Evolutionary conservation across 2,329 filamentous ascomycete genomes (phyloP).

Genomic region (Chaetomium globosum): DNA sequence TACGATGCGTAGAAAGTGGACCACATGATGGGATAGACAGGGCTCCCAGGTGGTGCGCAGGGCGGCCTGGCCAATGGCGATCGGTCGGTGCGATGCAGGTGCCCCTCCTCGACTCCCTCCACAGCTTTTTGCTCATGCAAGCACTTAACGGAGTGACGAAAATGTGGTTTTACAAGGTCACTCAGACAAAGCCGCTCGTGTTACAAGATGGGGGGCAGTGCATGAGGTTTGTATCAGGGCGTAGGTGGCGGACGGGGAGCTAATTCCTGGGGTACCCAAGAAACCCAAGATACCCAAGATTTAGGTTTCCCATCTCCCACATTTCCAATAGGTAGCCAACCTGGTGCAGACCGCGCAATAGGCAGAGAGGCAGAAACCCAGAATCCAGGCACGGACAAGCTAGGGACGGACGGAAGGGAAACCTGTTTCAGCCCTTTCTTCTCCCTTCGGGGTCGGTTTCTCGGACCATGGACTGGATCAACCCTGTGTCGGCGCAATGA

Average conservation of each 20-base stretch:
- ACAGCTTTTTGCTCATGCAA: constrained; percentile 31
- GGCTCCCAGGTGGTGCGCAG: constrained; percentile 26
- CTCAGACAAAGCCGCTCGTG: neutral
- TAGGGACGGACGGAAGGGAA: neutral
- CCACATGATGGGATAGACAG: constrained; percentile 37
- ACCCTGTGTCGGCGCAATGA: constrained; percentile 14
- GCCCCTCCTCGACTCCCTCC: constrained; percentile 25
- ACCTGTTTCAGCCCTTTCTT: constrained; percentile 16
- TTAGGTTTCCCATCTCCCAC: neutral
- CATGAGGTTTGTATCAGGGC: neutral
- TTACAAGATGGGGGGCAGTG: constrained; percentile 5
- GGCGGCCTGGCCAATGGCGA: constrained; percentile 31
- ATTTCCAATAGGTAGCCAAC: neutral
- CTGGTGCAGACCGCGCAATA: neutral
- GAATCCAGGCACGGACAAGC: neutral
- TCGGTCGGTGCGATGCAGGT: constrained; percentile 24
- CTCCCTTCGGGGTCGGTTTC: neutral
- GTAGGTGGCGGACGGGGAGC: neutral
- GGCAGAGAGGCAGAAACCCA: neutral
- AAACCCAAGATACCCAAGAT: too few species aligned
- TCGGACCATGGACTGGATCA: constrained; percentile 7
- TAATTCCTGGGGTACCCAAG: neutral
- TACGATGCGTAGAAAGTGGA: constrained; percentile 31
- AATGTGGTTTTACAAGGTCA: constrained; percentile 9
- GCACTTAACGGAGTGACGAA: constrained; percentile 30